Evolutionary conservation across 768 basidiomycete species (phyloP), one percentile per base, ranked within the genome.

Genomic region (Calocera viscosa): DNA sequence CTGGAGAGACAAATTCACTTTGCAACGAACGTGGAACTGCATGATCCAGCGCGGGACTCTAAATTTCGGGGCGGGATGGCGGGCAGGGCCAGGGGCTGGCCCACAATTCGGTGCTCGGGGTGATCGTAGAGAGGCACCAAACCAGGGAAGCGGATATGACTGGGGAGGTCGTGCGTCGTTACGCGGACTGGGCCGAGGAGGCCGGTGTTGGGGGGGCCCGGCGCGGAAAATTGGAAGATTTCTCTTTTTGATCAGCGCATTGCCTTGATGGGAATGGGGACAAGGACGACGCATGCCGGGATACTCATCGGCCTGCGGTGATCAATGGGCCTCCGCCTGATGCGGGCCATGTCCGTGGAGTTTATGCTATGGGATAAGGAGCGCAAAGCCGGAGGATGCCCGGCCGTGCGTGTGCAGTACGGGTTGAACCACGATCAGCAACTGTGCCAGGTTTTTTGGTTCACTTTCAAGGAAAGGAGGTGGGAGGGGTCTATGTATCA

Each of bases 11-110:
- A n/a, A n/a, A n/a, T n/a, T n/a, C n/a, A n/a, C n/a, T n/a, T n/a
- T n/a, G n/a, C n/a, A n/a, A n/a, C 35, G 35, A 38, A 38, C 35
- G 35, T 5, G 35, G n/a, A n/a, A n/a, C n/a, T n/a, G n/a, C n/a
- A n/a, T n/a, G n/a, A n/a, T n/a, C n/a, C n/a, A n/a, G n/a, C n/a
- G n/a, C n/a, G n/a, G n/a, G n/a, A n/a, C n/a, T n/a, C n/a, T n/a
- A n/a, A n/a, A 38, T 38, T 38, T 38, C 14, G 43, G 19, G 43
- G 24, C 43, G 43, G 43, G 53, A 32, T 28, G 53, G 53, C 53
- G 53, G 53, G 53, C 53, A 60, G 53, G 53, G 53, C 53, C 53
- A 60, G 53, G 53, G 53, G 53, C 53, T 30, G 30, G 53, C 53
- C 30, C 24, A 19, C 30, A 26, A 28, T 5, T 32, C 5, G 3